Evolutionary conservation across 108 stramenopile genomes (phyloP).

Genomic region (Nitzschia sp.): DNA sequence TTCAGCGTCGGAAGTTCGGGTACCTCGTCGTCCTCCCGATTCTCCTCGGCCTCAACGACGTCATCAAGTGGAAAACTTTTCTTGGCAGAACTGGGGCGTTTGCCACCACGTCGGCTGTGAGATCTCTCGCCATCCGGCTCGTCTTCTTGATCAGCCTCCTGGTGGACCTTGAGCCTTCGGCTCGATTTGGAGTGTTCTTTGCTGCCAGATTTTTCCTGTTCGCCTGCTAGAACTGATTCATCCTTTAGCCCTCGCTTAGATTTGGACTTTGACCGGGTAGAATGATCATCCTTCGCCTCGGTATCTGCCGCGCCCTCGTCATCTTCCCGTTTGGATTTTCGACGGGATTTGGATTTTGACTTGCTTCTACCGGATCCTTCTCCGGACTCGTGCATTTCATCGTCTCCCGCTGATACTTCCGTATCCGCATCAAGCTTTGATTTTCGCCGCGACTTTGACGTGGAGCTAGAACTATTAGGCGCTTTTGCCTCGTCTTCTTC

Average conservation of each 20-base stretch:
- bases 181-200: slow-evolving; percentile 9
- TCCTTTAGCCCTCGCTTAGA: no score
- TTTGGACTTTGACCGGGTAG: background rate
- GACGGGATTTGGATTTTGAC: background rate
- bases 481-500: no score
- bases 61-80: background rate
- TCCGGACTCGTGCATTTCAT: background rate
- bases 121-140: background rate
- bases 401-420: background rate
- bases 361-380: background rate
- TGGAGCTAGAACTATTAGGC: no score
- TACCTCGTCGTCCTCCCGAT: background rate
- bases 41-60: background rate
- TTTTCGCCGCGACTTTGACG: no score
- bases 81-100: background rate
- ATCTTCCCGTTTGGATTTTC: background rate
- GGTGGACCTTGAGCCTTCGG: background rate
- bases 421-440: no score
- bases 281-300: background rate
- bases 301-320: background rate
- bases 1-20: background rate
- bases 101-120: background rate
- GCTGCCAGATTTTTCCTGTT: no score
- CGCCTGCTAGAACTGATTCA: no score
- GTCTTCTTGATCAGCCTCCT: background rate